A percentile compares a stretch with the other conserved stretches of the same genome.
Conservation (phyloP, 2,329 filamentous ascomycete genomes). For the Chaetomium globosum region DNA sequence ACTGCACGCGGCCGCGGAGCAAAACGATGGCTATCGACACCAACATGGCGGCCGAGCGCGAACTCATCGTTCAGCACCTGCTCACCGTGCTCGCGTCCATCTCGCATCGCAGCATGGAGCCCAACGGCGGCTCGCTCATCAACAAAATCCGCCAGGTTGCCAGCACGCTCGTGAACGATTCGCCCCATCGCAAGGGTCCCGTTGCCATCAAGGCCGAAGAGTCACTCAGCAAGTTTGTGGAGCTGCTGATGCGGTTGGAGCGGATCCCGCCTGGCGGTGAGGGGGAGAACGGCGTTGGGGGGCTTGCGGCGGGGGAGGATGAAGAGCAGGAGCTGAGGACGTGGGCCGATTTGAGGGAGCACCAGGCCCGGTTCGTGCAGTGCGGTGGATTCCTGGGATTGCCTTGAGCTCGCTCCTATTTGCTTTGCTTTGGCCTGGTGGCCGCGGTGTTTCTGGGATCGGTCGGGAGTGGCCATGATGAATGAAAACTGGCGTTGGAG, state of each 20-base stretch:
- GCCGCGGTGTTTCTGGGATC: no score
- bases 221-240: conserved; percentile 71
- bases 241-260: conserved; percentile 74
- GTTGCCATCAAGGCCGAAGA: conserved; percentile 65
- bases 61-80: conserved; percentile 79
- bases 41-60: conserved; percentile 73
- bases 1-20: conserved; percentile 44
- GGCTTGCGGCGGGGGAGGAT: conserved; percentile 47
- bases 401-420: conserved; percentile 14
- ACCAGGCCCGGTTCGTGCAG: conserved; percentile 61
- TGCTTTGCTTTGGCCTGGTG: not conserved
- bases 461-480: no score
- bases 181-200: conserved; percentile 54
- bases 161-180: conserved; percentile 70
- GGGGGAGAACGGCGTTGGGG: not conserved
- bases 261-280: conserved; percentile 55
- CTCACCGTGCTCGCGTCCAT: conserved; percentile 75
- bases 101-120: conserved; percentile 81
- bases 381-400: conserved; percentile 38
- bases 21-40: conserved; percentile 56
- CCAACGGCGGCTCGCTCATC: conserved; percentile 66
- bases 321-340: conserved; percentile 75
- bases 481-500: not conserved
- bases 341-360: conserved; percentile 77
- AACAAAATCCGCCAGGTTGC: conserved; percentile 85